These are phyloP conservation scores for Carex parvula DNA, from an alignment of 176 grass and related monocot species.

Conservation along the genomic window DNA sequence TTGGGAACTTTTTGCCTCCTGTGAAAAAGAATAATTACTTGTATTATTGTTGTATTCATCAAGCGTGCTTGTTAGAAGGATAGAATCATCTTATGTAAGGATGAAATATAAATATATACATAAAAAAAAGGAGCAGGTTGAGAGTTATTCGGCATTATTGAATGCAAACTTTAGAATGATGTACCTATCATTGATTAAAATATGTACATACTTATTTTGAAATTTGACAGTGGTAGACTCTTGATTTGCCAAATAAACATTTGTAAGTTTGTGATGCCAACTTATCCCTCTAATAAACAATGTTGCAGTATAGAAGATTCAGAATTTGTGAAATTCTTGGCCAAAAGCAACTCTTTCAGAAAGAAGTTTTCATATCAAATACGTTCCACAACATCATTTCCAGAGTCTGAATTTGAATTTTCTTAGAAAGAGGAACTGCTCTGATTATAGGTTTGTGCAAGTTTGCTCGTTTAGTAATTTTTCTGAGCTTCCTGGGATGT, in stretches of 20 bases:
- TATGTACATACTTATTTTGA: conserved; percentile 6
- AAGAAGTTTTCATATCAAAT: neutral
- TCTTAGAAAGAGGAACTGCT: neutral
- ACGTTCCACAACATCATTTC: neutral
- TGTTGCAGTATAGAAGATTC: neutral
- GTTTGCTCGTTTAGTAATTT: neutral
- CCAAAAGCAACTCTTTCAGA: neutral
- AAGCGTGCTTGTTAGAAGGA: neutral
- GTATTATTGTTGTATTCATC: neutral
- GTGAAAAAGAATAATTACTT: conserved; percentile 18
- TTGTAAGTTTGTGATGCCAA: neutral
- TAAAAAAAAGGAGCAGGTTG: neutral
- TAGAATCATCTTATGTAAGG: neutral
- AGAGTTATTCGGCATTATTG: neutral
- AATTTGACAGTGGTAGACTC: conserved; percentile 3
- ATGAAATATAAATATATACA: neutral
- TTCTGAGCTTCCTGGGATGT: neutral
- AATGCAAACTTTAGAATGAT: neutral
- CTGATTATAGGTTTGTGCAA: neutral
- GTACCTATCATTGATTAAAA: neutral
- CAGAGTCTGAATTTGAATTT: neutral
- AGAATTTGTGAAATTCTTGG: neutral
- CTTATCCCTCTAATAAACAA: neutral
- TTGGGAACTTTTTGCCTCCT: neutral
- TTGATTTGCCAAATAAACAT: neutral